Evolutionary conservation across 176 grass and related monocot species (phyloP), one percentile per base, ranked within the genome.

Genomic region (Cocos nucifera): DNA sequence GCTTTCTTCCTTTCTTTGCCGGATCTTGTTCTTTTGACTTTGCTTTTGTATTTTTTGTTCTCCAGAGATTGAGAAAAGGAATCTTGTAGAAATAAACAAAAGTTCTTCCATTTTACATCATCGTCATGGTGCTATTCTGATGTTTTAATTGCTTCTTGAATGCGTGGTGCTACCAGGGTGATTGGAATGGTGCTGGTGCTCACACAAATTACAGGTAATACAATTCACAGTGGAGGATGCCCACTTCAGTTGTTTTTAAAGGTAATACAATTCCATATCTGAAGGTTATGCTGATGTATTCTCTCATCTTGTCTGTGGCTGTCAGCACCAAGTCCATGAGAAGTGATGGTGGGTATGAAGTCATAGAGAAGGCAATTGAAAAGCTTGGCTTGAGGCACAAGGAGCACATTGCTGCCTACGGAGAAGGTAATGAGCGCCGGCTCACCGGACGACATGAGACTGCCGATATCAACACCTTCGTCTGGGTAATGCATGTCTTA

Each of bases 381-480:
- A 95, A 87, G 57, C 80, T 95, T 4, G 80, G 72, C 0, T 24
- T 62, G 75, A 65, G 80, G 71, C 91, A 95, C 83, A 53, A 6
- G 57, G 83, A 87, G 80, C 91, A 95, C 80, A 95, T 95, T 44
- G 74, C 80, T 17, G 91, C 83, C 30, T 95, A 95, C 50, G 91
- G 91, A 64, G 83, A 95, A 64, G 91, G 91, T 64, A 96, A 96
- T 22, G 78, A 90, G 69, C 87, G 87, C 54, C 87, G 92, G 22
- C 87, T 96, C 73, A 96, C 92, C 4, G 87, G 87, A 0, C 86
- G 28, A 50, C 92, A 96, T 62, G 92, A 96, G 83, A 96, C 92
- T 25, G 87, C 92, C 6, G 87, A 96, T 76, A 91, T 96, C 62
- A 90, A 85, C 78, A 96, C 92, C 63, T 96, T 96, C 69, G 74